A percentile compares a stretch with the other conserved stretches of the same genome.
Conservation (phyloP, 257 asterid species). For the Phtheirospermum japonicum region DNA sequence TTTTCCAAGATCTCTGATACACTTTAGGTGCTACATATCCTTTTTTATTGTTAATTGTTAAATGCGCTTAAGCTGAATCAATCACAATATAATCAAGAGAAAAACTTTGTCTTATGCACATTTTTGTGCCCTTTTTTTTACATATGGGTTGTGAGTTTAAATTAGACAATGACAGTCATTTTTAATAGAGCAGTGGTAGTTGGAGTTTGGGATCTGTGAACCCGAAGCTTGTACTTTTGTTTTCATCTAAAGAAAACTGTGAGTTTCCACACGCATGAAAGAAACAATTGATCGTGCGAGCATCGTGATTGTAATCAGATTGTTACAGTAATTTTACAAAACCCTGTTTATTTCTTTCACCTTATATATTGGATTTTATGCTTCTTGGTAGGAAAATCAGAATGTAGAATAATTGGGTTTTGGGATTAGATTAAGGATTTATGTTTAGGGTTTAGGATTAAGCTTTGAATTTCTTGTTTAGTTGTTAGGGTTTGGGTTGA, state of each 20-base stretch:
- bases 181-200: background rate
- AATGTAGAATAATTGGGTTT: background rate
- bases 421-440: constrained; percentile 1
- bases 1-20: constrained; percentile 4
- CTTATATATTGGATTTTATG: background rate
- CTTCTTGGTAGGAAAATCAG: background rate
- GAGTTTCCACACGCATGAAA: too few relatives aligned
- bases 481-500: background rate
- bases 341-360: background rate
- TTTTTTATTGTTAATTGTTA: background rate
- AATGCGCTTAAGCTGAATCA: constrained; percentile 1
- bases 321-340: background rate
- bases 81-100: constrained; percentile 8
- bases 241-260: too few relatives aligned
- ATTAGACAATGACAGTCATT: background rate
- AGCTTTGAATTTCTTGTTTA: background rate
- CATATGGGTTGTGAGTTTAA: too few relatives aligned
- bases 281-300: too few relatives aligned
- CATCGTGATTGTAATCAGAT: too few relatives aligned
- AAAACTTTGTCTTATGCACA: background rate
- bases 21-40: constrained; percentile 9
- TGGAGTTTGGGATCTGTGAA: background rate
- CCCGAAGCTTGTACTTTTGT: background rate
- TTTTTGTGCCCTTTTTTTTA: background rate
- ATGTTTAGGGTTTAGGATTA: background rate